Evolutionary conservation across 2,329 filamentous ascomycete genomes (phyloP).

Genomic region (Apiospora koreana): DNA sequence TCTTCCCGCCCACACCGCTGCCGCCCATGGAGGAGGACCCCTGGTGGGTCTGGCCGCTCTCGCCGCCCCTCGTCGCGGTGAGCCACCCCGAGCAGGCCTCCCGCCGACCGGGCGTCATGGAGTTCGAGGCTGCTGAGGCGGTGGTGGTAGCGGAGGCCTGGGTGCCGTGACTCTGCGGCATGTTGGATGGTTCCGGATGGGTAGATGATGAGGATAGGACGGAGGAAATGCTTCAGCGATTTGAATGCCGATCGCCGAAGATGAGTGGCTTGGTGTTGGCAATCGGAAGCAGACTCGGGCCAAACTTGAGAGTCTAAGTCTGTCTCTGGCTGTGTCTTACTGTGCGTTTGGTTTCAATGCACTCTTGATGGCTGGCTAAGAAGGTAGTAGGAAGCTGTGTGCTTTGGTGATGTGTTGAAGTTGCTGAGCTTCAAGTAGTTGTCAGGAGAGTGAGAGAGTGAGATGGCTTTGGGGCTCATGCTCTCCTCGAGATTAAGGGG

Average conservation of each 20-base stretch:
- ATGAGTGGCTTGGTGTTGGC: not conserved
- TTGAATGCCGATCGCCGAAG: not conserved
- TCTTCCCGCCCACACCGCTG: not conserved
- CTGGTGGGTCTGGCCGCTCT: not conserved
- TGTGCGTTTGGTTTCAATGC: not conserved
- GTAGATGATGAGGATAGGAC: no score
- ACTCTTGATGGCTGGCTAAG: not conserved
- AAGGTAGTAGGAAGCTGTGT: not conserved
- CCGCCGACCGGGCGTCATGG: not conserved
- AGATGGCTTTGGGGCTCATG: not conserved
- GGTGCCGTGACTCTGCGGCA: not conserved
- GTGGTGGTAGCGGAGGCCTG: not conserved
- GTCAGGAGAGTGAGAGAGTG: not conserved
- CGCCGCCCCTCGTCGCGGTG: not conserved
- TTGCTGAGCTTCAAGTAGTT: not conserved
- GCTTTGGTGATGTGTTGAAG: not conserved
- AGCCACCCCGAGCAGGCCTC: conserved; percentile 1
- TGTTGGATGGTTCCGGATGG: not conserved
- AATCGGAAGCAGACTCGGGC: no score
- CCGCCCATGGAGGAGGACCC: not conserved
- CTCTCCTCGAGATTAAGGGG: not conserved
- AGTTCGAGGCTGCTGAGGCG: not conserved
- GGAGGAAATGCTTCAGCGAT: no score
- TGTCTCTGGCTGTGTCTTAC: not conserved
- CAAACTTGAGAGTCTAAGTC: no score